Evolutionary conservation across 768 basidiomycete genomes (phyloP), one percentile per base, ranked within the genome.

Genomic region (Phlebiopsis gigantea): DNA sequence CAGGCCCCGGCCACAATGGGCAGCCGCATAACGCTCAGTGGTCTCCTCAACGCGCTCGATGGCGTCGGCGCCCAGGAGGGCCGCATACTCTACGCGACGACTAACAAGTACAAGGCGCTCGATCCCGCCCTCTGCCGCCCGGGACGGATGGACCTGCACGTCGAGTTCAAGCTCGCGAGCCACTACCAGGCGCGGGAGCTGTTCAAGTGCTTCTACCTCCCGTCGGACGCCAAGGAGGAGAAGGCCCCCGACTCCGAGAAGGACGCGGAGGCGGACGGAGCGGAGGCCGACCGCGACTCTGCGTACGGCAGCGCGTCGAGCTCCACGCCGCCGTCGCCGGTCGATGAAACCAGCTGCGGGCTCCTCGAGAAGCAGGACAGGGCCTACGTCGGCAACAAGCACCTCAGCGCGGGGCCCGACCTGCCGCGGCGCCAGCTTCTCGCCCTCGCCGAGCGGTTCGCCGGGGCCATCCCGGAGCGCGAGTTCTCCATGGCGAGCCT

Each of bases 51-150:
- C 54, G 84, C 86, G n/a, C 77, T 91, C 24, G 89, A 91, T 62
- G 90, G 89, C 29, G 81, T 90, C 48, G 83, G 79, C 2, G 88
- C 90, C 1, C 84, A 87, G 63, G 89, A 92, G 71, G 90, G 89
- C n/a, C 85, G 90, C 0, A 79, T 92, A 26, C 73, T 89, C 6
- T 88, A 88, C 52, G 88, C 88, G 4, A 90, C 88, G 3, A 89
- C 88, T 1, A 91, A 92, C 73, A 82, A 85, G 61, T 88, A 85
- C 68, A 65, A 69, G 7, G 72, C 80, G 1, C 81, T 93, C 25
- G 90, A 91, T 62, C 77, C 86, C 1, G 90, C 90, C 1, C 77
- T 92, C 24, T 80, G 79, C 63, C 82, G 90, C 43, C 85, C 89
- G 1, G 90, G 90, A 24, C 83, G 90, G 12, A 85, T 92, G 82